Evolutionary conservation across 495 filamentous ascomycete genomes (phyloP), one percentile per base, ranked within the genome.

Genomic region (Neurospora sp.): DNA sequence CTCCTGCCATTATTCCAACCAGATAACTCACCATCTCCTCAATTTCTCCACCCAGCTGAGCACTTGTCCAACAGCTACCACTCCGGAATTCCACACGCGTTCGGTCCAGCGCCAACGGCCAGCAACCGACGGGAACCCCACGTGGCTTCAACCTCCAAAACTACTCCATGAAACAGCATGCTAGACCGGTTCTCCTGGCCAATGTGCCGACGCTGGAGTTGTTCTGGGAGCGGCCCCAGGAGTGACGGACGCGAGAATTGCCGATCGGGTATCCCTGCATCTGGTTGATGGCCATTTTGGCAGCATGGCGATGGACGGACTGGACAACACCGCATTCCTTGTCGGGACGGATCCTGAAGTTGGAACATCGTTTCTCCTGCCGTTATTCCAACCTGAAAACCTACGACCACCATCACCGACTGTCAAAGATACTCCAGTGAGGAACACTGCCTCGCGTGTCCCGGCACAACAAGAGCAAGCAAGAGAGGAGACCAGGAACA

Each of bases 121-220:
- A 93, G 73, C 84, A 86, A 45, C 88, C 90, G 35, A 86, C 90
- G 18, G 94, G 94, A 20, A 95, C 95, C 3, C 94, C 94, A 38
- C 92, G 95, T 48, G 94, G 93, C 4, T 98, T 98, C 85, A 94
- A 92, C 74, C 87, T 98, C 9, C 84, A 91, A n/a, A 89, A 89
- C 72, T 87, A 87, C 48, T 74, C 82, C 45, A 82, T 88, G 79
- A 84, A 84, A 83, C 70, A 82, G 75, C 68, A 89, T 93, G 86
- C 85, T 89, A 5, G 74, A 81, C 39, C 10, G 1, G 9, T 0
- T 27, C 0, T 59, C 20, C 14, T 9, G 53, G 27, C 14, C 27
- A 14, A 1, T 14, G 14, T 37, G 53, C 27, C 6, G 27, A 65
- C 6, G 6, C 3, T 0, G 3, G 22, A 61, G 27, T 18, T 65